phyloP scores from a whole-genome alignment of 306 rosid species.

The Malus sieversii region DNA sequence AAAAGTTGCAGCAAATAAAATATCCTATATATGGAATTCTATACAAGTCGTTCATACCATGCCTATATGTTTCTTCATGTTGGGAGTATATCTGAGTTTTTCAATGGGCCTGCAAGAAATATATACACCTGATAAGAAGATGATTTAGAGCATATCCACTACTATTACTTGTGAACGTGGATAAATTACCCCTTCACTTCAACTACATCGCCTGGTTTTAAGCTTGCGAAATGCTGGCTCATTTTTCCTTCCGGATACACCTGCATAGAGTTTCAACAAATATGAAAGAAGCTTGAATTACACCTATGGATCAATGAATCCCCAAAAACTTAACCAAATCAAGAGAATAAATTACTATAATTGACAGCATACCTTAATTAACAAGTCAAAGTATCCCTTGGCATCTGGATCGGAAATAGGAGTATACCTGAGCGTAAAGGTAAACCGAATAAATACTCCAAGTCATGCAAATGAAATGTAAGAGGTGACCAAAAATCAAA shows the following conservation, averaged over 20 bases:
- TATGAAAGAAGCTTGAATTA: not conserved
- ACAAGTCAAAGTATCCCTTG: conserved; percentile 85
- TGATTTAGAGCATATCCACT: conserved; percentile 13
- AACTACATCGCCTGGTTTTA: conserved; percentile 88
- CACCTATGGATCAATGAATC: not conserved
- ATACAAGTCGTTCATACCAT: conserved; percentile 51
- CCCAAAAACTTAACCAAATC: not conserved
- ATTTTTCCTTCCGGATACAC: conserved; percentile 95
- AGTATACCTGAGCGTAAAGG: conserved; percentile 61
- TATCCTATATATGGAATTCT: not conserved
- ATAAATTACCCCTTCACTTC: conserved; percentile 92
- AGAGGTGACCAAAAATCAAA: not conserved
- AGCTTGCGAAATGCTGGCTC: conserved; percentile 97
- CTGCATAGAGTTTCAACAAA: conserved; percentile 31
- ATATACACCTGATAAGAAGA: conserved; percentile 10
- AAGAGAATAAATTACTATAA: conserved; percentile 2
- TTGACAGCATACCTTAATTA: conserved; percentile 66
- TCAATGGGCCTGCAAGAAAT: conserved; percentile 78
- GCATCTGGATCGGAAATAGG: conserved; percentile 93
- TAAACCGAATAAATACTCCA: conserved; percentile 2
- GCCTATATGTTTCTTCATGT: conserved; percentile 96
- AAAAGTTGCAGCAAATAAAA: not conserved
- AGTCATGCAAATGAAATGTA: conserved; percentile 11
- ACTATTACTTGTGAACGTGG: conserved; percentile 6
- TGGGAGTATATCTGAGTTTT: conserved; percentile 79